Conservation (phyloP, 2,329 filamentous ascomycete genomes). For the Scopulariopsis brevicaulis region DNA sequence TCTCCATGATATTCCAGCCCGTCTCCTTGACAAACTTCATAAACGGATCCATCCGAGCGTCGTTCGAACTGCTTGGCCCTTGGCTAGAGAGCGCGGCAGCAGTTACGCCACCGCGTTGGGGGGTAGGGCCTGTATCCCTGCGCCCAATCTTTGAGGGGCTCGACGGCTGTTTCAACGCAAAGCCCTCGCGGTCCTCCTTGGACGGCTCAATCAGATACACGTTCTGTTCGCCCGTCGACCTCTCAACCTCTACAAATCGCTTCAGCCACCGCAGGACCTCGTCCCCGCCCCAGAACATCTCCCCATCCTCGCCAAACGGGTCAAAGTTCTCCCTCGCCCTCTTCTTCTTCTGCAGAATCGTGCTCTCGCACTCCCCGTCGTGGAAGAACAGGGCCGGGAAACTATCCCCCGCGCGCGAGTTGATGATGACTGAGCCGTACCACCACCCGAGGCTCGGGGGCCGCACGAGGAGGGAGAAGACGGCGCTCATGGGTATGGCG, state of each 20-base stretch:
- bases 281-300: conserved; percentile 96
- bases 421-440: conserved; percentile 93
- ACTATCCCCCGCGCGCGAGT: conserved; percentile 79
- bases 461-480: conserved; percentile 82
- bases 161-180: conserved; percentile 52
- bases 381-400: conserved; percentile 97
- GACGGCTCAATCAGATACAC: conserved; percentile 85
- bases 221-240: conserved; percentile 76
- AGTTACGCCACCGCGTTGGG: conserved; percentile 17
- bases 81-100: conserved; percentile 21
- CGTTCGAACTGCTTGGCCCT: conserved; percentile 24
- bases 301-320: conserved; percentile 72
- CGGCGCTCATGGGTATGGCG: conserved; percentile 76
- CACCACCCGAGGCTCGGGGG: conserved; percentile 96
- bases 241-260: conserved; percentile 71
- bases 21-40: conserved; percentile 91
- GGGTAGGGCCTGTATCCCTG: conserved; percentile 19
- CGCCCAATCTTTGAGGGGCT: conserved; percentile 30
- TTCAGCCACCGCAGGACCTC: conserved; percentile 88
- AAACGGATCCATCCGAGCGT: conserved; percentile 82
- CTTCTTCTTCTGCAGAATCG: conserved; percentile 86
- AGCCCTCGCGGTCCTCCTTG: conserved; percentile 72
- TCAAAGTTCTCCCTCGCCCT: conserved; percentile 76
- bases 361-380: conserved; percentile 91
- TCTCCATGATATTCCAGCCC: conserved; percentile 92